These are phyloP conservation scores for Beta lomatogona DNA, from an alignment of 179 eudicot genomes.

Conservation along the genomic window DNA sequence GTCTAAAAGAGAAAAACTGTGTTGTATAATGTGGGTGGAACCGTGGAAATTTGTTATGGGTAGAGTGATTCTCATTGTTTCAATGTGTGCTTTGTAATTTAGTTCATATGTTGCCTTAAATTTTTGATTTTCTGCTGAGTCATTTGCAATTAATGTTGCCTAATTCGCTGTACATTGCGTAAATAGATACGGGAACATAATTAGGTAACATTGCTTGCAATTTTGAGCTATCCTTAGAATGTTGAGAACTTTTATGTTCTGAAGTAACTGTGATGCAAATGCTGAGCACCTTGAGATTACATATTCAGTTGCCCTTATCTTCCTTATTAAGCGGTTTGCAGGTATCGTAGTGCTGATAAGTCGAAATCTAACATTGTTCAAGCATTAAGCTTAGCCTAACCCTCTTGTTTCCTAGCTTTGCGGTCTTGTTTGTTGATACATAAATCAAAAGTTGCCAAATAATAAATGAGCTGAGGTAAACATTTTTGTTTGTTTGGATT, in stretches of 20 bases:
- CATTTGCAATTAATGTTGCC: not conserved
- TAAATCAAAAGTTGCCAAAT: no score
- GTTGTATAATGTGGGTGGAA: not conserved
- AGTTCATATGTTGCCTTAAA: no score
- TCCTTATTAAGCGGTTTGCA: not conserved
- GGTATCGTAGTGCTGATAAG: no score
- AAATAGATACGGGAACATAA: no score
- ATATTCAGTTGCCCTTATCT: not conserved
- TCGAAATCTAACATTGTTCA: not conserved
- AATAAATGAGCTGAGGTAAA: not conserved
- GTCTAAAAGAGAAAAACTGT: not conserved
- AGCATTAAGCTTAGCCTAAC: not conserved
- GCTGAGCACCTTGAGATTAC: not conserved
- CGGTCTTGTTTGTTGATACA: not conserved
- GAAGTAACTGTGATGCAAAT: not conserved
- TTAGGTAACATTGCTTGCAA: not conserved
- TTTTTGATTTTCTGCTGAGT: not conserved
- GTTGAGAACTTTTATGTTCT: not conserved
- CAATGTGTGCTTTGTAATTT: not conserved
- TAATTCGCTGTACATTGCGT: no score
- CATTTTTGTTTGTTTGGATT: not conserved
- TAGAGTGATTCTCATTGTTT: not conserved
- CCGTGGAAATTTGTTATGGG: not conserved
- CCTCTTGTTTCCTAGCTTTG: not conserved
- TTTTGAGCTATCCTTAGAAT: not conserved